Evolutionary conservation across 2,329 filamentous ascomycete genomes (phyloP).

Genomic region (Rugonectria rugulosa): DNA sequence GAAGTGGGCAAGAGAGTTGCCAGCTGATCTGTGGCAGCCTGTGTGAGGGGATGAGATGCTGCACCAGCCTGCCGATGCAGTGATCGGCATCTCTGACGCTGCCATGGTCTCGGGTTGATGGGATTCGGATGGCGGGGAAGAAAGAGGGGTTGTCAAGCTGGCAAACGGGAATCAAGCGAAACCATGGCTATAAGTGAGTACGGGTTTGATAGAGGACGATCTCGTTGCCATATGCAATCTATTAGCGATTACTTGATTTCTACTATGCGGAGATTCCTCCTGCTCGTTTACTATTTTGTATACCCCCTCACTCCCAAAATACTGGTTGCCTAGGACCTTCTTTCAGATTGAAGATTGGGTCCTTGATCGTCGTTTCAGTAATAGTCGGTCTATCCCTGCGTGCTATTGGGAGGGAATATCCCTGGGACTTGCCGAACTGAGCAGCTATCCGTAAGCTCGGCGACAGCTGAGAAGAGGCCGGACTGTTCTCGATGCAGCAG

Average conservation of each 20-base stretch:
- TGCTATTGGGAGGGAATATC: slow-evolving; percentile 23
- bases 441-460: slow-evolving; percentile 13
- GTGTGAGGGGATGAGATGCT: slow-evolving; percentile 62
- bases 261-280: no score
- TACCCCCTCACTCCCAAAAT: no score
- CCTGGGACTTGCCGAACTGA: slow-evolving; percentile 17
- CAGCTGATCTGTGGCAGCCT: slow-evolving; percentile 59
- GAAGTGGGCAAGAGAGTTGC: slow-evolving; percentile 46
- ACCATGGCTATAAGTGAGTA: no score
- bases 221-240: no score
- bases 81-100: slow-evolving; percentile 26
- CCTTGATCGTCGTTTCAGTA: slow-evolving; percentile 16
- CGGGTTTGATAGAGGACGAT: no score
- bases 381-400: slow-evolving; percentile 16
- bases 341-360: no score
- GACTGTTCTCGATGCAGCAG: slow-evolving; percentile 16
- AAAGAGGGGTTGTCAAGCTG: slow-evolving; percentile 29
- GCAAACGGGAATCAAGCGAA: no score
- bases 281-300: no score
- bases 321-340: no score
- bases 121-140: slow-evolving; percentile 14
- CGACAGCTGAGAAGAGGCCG: slow-evolving; percentile 5
- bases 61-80: slow-evolving; percentile 38
- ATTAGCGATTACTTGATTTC: no score
- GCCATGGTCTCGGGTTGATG: slow-evolving; percentile 7